Evolutionary conservation across 2,329 filamentous ascomycete genomes (phyloP), one percentile per base, ranked within the genome.

Genomic region (Anisogramma anomala): DNA sequence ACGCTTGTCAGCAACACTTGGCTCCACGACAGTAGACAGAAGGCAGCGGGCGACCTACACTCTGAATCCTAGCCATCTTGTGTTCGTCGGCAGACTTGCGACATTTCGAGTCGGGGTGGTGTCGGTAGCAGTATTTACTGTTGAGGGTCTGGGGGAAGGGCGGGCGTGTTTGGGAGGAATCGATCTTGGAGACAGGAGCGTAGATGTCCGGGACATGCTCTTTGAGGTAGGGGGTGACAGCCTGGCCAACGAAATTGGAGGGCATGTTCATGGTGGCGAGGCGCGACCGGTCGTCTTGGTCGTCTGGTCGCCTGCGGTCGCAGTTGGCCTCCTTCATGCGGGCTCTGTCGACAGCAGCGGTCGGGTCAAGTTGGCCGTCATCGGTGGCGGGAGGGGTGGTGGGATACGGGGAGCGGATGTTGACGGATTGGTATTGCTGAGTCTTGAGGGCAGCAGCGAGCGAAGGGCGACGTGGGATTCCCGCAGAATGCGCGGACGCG

Each of bases 91-190:
- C 88, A 48, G 93, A 86, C 46, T 87, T 78, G 47, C 88, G 74
- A 64, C 91, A 98, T 64, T 95, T 94, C 40, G 89, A 78, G 60
- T 96, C 91, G 2, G 91, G 91, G 40, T 84, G 74, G 61, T 98
- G 91, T 42, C 91, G 80, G 61, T 98, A 98, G 65, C 91, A 98
- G 65, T 83, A 96, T 59, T 84, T 91, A 52, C 86, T 93, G 58
- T 88, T 94, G 41, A 39, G 44, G 41, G 41, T 39, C 18, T 44
- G 41, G 23, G 34, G 22, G 37, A 32, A 40, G 26, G 71, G 73
- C 47, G 62, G 57, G 28, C 64, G 58, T 39, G 63, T 60, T 44
- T 69, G 66, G 6, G 65, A 63, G 6, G 42, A 19, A 10, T 48
- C 46, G 30, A 48, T 37, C 51, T 77, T 77, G 46, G 82, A 81